These are phyloP conservation scores for Candida glucosophila DNA, from an alignment of 1,139 yeast species.

Conservation along the genomic window DNA sequence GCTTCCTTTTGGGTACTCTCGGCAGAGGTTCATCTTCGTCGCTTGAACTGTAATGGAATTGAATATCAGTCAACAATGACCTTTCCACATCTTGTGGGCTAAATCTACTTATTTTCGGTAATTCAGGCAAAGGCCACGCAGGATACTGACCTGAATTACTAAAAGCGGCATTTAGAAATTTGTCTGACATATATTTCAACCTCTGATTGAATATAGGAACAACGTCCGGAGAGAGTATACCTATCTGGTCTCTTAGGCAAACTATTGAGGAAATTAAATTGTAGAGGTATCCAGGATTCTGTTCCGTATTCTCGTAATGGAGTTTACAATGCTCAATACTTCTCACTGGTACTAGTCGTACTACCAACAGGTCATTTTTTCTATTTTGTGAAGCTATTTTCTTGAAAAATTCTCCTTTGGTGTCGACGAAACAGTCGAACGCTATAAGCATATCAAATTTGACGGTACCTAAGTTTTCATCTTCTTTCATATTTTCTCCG, in stretches of 20 bases:
- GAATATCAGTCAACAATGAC: slow-evolving; percentile 71
- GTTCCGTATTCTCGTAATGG: slow-evolving; percentile 18
- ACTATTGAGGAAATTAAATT: slow-evolving; percentile 76
- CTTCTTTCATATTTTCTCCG: slow-evolving; percentile 23
- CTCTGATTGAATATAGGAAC: slow-evolving; percentile 68
- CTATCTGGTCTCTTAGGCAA: slow-evolving; percentile 76
- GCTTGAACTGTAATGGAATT: slow-evolving; percentile 44
- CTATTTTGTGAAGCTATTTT: slow-evolving; percentile 26
- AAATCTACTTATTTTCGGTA: slow-evolving; percentile 55
- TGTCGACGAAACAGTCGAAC: slow-evolving; percentile 63
- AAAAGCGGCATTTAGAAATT: slow-evolving; percentile 45
- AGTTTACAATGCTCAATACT: slow-evolving; percentile 71
- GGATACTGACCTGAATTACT: slow-evolving; percentile 13
- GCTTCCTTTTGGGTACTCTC: slow-evolving; percentile 15
- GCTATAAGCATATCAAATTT: slow-evolving; percentile 58
- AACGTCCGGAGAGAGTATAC: slow-evolving; percentile 71
- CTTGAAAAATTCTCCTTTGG: slow-evolving; percentile 19
- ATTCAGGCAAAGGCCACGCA: slow-evolving; percentile 57
- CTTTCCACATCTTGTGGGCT: slow-evolving; percentile 69
- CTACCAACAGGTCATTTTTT: slow-evolving; percentile 39
- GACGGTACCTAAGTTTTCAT: slow-evolving; percentile 14
- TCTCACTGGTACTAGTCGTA: slow-evolving; percentile 67
- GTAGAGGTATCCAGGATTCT: slow-evolving; percentile 42
- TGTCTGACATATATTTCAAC: slow-evolving; percentile 47
- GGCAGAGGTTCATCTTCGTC: slow-evolving; percentile 13